Conservation (phyloP, 305 asterid species). For the Solanum hybrid region DNA sequence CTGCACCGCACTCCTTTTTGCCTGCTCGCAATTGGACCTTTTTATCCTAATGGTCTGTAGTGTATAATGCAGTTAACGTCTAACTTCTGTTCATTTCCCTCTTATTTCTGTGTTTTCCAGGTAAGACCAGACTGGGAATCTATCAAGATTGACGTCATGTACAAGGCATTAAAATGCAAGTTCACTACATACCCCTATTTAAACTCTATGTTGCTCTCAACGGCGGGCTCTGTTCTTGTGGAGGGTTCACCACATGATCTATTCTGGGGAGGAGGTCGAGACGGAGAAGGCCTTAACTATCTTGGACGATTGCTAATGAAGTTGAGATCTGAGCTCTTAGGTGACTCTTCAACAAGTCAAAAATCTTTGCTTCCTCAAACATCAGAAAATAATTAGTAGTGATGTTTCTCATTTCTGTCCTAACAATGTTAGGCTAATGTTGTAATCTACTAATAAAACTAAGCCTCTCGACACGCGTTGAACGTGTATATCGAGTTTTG, state of each 20-base stretch:
- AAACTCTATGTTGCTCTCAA: conserved; percentile 59
- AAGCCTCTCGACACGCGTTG: background rate
- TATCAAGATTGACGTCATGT: conserved; percentile 65
- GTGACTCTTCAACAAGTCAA: conserved; percentile 19
- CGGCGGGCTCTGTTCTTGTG: conserved; percentile 76
- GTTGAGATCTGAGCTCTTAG: conserved; percentile 72
- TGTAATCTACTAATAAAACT: background rate
- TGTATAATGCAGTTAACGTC: background rate
- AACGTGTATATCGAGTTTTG: background rate
- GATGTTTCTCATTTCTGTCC: background rate
- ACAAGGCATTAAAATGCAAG: conserved; percentile 63
- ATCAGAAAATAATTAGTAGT: conserved; percentile 7
- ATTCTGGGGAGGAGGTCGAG: conserved; percentile 99
- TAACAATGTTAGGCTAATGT: background rate
- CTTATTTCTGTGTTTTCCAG: conserved; percentile 21
- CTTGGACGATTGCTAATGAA: conserved; percentile 90
- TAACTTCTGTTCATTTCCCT: background rate
- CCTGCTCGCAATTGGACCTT: background rate
- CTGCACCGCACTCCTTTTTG: background rate
- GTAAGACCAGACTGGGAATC: conserved; percentile 84
- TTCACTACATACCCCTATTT: conserved; percentile 59
- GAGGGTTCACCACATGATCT: conserved; percentile 96
- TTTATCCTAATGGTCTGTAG: background rate
- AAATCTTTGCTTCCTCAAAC: conserved; percentile 12
- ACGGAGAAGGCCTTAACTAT: conserved; percentile 96